Conservation (phyloP, 2,329 filamentous ascomycete species). For the Lasiodiplodia citricola region DNA sequence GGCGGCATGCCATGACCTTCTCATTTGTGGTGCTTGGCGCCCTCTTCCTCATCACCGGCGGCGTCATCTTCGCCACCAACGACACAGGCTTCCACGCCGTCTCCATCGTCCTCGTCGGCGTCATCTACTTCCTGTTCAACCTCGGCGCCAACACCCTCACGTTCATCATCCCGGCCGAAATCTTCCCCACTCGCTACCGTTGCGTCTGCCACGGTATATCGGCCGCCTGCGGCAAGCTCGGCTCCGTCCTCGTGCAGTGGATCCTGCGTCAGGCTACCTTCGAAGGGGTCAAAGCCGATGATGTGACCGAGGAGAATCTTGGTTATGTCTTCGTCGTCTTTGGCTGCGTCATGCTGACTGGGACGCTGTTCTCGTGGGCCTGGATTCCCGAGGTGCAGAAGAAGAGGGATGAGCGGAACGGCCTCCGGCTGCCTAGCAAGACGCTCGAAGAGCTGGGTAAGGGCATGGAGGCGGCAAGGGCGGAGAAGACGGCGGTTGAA, state of each 20-base stretch:
- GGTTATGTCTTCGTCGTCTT: conserved; percentile 28
- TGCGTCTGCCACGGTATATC: conserved; percentile 60
- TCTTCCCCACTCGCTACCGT: conserved; percentile 62
- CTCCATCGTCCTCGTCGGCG: conserved; percentile 40
- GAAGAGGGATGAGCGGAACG: conserved; percentile 15
- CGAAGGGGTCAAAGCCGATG: conserved; percentile 1
- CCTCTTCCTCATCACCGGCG: conserved; percentile 41
- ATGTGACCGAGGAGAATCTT: background rate
- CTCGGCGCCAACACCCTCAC: conserved; percentile 44
- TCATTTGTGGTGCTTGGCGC: conserved; percentile 39
- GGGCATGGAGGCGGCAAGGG: conserved; percentile 10
- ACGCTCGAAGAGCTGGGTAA: conserved; percentile 25
- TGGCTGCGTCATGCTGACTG: conserved; percentile 27
- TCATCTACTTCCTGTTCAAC: conserved; percentile 44
- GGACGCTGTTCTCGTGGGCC: conserved; percentile 28
- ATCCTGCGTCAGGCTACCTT: conserved; percentile 36
- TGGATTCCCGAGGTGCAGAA: conserved; percentile 28
- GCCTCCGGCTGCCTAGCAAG: conserved; percentile 16
- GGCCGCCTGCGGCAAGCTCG: conserved; percentile 60
- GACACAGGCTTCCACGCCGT: conserved; percentile 33
- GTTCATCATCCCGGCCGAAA: conserved; percentile 58
- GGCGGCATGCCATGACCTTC: conserved; percentile 42
- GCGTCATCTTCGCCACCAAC: conserved; percentile 38
- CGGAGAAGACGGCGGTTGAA: background rate
- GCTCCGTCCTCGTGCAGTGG: conserved; percentile 53